Evolutionary conservation across 2,329 filamentous ascomycete genomes (phyloP), one percentile per base, ranked within the genome.

Genomic region (Fusarium verrucosum): DNA sequence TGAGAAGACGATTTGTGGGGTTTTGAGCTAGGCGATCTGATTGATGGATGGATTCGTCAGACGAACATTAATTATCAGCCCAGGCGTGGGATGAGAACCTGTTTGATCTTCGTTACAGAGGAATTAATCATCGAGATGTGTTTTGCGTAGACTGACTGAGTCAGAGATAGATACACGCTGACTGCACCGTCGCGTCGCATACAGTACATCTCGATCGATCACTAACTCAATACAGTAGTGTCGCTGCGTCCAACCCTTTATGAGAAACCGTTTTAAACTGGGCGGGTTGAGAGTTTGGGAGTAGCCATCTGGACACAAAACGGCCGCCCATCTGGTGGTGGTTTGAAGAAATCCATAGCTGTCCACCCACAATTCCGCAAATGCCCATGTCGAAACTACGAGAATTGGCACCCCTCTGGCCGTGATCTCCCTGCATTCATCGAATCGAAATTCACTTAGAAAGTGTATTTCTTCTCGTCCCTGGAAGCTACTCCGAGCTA

Each of bases 221-320:
- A 23, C 13, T 33, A 37, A 56, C 53, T 37, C 14, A 28, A 58
- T 28, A 7, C 26, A 7, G n/a, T 42, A 16, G 45, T 46, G 50
- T 40, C 41, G 58, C 49, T 62, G 55, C 62, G 47, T 53, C 62
- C 17, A 44, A 35, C 38, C 45, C 35, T 47, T 19, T 28, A 10
- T 10, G 17, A 17, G 11, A 28, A n/a, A 56, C 68, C 68, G 68
- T 71, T 71, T 71, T 59, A 66, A 68, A 70, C 68, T 62, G 68
- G 41, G 6, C 35, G 16, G 38, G 36, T 32, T 40, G 26, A 28
- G 4, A 17, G 45, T 20, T 28, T 28, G 17, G 25, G 38, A 17
- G 44, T 13, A 55, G 28, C 32, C 51, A 50, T 58, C 30, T 40
- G 25, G 53, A 60, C 62, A 60, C 37, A 64, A 66, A 66, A 66